Evolutionary conservation across 2,329 filamentous ascomycete genomes (phyloP), one percentile per base, ranked within the genome.

Genomic region (Tolypocladium pustulatum): DNA sequence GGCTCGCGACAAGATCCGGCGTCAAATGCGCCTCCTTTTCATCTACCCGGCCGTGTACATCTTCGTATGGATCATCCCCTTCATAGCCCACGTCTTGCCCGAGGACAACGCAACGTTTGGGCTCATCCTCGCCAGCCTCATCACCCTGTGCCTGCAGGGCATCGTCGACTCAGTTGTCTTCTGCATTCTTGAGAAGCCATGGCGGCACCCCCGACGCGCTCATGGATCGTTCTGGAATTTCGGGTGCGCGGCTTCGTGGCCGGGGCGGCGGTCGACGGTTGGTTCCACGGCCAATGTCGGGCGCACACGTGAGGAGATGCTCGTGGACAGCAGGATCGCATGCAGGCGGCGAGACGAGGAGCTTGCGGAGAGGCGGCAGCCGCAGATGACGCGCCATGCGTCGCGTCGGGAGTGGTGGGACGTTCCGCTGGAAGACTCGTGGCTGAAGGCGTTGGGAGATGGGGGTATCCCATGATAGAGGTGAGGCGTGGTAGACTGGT

Each of bases 31-130:
- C 37, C 80, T 88, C 36, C 77, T 91, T 22, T 90, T 92, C 71
- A 83, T 91, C 54, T 93, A 93, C 68, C 89, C 89, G 0, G 68
- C 87, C 22, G 80, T 88, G 4, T 92, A 93, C 70, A 77, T 89
- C 25, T 71, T 83, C 5, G 82, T 90, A 63, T 93, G 89, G 89
- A 72, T 88, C 4, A 73, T 89, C 9, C 89, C 89, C 0, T 89
- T 91, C 64, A 73, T 86, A 2, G 77, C 78, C 2, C 86, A 91
- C 68, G 76, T 84, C 55, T 71, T 85, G 55, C 49, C 60, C 13
- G 62, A 65, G 20, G 65, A 65, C 37, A 60, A 63, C 0, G 75
- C 84, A 55, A 78, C 87, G 0, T 85, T 82, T 62, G 77, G 73
- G 57, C 71, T 92, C 54, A 74, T 77, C 13, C 68, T 85, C 8